Evolutionary conservation across 352 stramenopile species (phyloP), one percentile per base, ranked within the genome.

Genomic region (Globisporangium cystogenes): DNA sequence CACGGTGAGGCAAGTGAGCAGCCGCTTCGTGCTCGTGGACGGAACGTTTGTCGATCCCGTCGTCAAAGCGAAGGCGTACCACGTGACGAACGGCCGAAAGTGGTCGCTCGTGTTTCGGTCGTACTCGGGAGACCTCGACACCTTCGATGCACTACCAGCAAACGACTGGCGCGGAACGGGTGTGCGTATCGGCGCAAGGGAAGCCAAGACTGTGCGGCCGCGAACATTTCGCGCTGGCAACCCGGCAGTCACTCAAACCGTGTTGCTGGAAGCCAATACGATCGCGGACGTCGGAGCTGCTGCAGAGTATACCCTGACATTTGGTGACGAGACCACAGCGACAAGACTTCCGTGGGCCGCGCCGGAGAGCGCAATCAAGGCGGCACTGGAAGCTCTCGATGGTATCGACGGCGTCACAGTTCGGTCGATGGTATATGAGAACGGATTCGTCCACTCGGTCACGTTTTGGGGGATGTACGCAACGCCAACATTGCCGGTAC

Each of bases 381-480:
- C 48, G 8, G 53, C 50, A 10, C 62, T 89, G 0, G 72, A 88
- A 24, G 58, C 24, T 14, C 59, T 88, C 2, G 64, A 76, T 41
- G 68, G 51, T 15, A 62, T 93, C 0, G 69, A 89, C 21, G 73
- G 74, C 14, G 74, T 86, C 3, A 84, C 47, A 0, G 69, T 93
- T 5, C 58, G 44, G 0, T 86, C 82, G 0, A 39, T 68, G 10
- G 44, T 63, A 3, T 59, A 66, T 3, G 63, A 63, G 21, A 69
- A 83, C 7, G 89, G 78, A 11, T 88, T 83, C 37, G 62, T 96
- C 7, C 89, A 95, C 59, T 87, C 76, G 0, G 70, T 96, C 53
- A 82, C 62, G n/a, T 96, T 97, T 44, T 96, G 84, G 85, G 87
- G 87, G 4, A 73, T 67, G 18, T 90, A 90, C 43, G 67, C 78